A percentile compares a stretch with the other conserved stretches of the same genome.
These are phyloP conservation scores for Xylaria polymorpha DNA, from an alignment of 2,329 filamentous ascomycete genomes.

Conservation along the genomic window DNA sequence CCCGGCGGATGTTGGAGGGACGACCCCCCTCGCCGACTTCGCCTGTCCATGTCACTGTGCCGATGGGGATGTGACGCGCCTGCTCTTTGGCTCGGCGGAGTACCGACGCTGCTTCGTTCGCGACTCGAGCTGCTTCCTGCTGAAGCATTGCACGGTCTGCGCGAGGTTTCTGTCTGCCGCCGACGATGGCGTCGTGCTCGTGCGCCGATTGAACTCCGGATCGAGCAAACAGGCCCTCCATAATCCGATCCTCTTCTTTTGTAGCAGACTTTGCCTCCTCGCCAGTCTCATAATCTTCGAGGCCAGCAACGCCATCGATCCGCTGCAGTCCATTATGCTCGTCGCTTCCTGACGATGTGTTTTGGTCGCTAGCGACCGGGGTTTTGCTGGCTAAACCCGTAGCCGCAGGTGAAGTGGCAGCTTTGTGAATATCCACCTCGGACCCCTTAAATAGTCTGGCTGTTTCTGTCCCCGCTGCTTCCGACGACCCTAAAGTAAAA, in stretches of 20 bases:
- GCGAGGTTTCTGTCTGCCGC: constrained; percentile 75
- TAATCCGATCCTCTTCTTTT: constrained; percentile 78
- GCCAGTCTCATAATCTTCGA: constrained; percentile 55
- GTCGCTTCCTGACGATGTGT: constrained; percentile 39
- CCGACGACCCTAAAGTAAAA: constrained; percentile 79
- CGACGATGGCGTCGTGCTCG: constrained; percentile 92
- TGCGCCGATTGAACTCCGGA: constrained; percentile 90
- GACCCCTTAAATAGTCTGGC: constrained; percentile 89
- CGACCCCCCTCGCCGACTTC: constrained; percentile 81
- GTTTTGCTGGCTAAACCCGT: constrained; percentile 32
- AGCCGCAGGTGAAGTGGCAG: constrained; percentile 22
- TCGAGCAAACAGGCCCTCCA: constrained; percentile 88
- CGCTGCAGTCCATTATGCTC: constrained; percentile 49
- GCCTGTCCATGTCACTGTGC: constrained; percentile 94
- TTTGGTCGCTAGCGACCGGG: constrained; percentile 26
- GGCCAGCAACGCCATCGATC: constrained; percentile 50
- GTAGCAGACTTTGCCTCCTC: constrained; percentile 60
- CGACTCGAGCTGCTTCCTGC: constrained; percentile 82
- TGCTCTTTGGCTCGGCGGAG: constrained; percentile 78
- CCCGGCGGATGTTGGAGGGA: constrained; percentile 66
- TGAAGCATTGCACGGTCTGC: constrained; percentile 84
- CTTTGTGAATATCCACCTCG: constrained; percentile 73
- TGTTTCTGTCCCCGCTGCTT: constrained; percentile 81
- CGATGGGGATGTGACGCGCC: constrained; percentile 78
- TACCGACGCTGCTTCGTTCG: constrained; percentile 79